Percentiles rank a stretch among this genome's conserved stretches.
phyloP scores from a whole-genome alignment of 441 rosid genomes.

The Populus trichocarpa region DNA sequence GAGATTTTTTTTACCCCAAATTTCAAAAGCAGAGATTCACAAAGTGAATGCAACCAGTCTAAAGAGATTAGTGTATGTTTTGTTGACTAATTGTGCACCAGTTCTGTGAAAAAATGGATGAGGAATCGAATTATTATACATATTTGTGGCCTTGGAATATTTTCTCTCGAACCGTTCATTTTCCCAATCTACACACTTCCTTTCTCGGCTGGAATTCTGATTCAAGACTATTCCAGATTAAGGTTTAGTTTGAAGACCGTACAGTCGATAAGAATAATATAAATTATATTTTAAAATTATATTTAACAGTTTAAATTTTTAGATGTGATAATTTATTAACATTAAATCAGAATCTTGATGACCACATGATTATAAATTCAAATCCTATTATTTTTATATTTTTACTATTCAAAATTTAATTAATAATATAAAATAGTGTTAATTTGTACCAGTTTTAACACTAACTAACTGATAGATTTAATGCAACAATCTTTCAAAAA shows the following conservation, averaged over 20 bases:
- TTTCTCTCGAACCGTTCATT: neutral
- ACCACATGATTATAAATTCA: rapidly evolving
- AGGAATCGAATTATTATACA: neutral
- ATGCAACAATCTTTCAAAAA: neutral
- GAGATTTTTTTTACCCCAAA: neutral
- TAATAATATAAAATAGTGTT: no score
- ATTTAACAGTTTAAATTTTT: no score
- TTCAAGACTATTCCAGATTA: no score
- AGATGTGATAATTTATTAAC: rapidly evolving
- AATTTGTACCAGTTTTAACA: no score
- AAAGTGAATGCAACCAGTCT: neutral
- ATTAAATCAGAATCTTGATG: no score
- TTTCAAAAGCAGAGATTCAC: neutral
- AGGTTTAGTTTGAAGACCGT: no score
- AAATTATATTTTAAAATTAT: no score
- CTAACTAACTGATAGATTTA: no score
- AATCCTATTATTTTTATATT: no score
- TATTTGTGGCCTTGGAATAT: neutral
- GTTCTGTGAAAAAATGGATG: neutral
- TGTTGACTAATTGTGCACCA: neutral
- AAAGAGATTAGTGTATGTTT: neutral
- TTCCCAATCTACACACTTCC: neutral
- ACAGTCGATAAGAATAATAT: no score
- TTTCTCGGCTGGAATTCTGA: neutral
- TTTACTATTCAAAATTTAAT: no score